Evolutionary conservation across 345 rosid genomes (phyloP).

Genomic region (Kernera saxatilis): DNA sequence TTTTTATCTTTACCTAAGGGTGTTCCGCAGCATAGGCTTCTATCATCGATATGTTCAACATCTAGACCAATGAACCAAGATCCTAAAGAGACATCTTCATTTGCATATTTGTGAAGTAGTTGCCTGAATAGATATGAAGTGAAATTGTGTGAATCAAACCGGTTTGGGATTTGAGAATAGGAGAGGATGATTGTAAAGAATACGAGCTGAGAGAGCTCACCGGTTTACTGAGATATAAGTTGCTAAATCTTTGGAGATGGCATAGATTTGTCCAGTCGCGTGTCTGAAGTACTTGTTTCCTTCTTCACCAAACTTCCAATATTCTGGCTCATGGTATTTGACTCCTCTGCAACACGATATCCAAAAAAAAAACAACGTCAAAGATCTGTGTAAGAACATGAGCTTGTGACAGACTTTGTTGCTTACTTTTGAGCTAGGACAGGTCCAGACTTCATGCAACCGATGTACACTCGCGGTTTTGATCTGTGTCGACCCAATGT

Average conservation of each 20-base stretch:
- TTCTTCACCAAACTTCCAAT: constrained; percentile 90
- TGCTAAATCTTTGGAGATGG: constrained; percentile 90
- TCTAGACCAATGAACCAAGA: constrained; percentile 88
- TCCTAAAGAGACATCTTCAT: constrained; percentile 89
- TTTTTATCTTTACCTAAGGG: constrained; percentile 49
- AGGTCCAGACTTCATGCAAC: constrained; percentile 97
- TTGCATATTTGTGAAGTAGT: constrained; percentile 76
- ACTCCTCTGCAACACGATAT: constrained; percentile 44
- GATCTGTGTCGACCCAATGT: constrained; percentile 53
- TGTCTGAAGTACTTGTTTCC: constrained; percentile 90
- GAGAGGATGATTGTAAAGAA: neutral
- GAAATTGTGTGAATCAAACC: neutral
- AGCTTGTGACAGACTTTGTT: constrained; percentile 9
- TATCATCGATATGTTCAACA: constrained; percentile 78
- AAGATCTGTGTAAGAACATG: neutral
- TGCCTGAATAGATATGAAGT: constrained; percentile 35
- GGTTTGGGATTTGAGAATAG: neutral
- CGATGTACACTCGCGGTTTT: constrained; percentile 71
- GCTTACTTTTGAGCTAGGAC: constrained; percentile 72
- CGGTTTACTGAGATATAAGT: constrained; percentile 64
- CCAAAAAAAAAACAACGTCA: neutral
- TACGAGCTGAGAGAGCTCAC: constrained; percentile 30
- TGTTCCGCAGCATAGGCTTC: constrained; percentile 84
- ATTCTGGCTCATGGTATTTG: constrained; percentile 88
- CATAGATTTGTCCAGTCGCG: constrained; percentile 91